Base-by-base conservation (phyloP, 2,329 filamentous ascomycete genomes). In the Chalara sp. region DNA sequence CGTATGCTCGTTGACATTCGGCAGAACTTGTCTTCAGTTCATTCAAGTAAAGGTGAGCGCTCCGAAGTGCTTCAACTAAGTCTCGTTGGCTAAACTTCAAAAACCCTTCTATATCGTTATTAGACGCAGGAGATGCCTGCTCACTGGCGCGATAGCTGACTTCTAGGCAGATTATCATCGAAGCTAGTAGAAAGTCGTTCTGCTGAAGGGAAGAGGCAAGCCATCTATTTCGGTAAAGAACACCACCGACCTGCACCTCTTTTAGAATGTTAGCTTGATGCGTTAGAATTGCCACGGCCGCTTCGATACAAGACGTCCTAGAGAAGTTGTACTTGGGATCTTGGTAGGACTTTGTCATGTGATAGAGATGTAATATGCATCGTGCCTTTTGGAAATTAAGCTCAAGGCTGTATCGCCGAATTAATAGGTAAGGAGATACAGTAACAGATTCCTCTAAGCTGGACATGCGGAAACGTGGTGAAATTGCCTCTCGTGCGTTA, bases 101-200 rank as follows among this genome's bases (percentile, higher is more conserved):
- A 21, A 21, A 21, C 2, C 21, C 21, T 21, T 21, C 21, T 21
- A 21, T 21, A 21, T 21, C 21, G 21, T 21, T 21, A 21, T 21
- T 2, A 21, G 21, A 21, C 21, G 21, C 21, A 21, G 21, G 21
- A 21, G 21, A 21, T 21, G 21, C 3, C 21, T 21, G 21, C 21
- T 21, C 21, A 21, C 21, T 21, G 3, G 21, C 21, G 21, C 21
- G 21, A 21, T 21, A 21, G 21, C 21, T 21, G 21, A 21, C 21
- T 21, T 43, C 40, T 28, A 53, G 21, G 42, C 48, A 53, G 3
- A 84, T 58, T 10, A 84, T 72, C 73, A 81, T 80, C 50, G 76
- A 74, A 0, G 80, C 79, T 3, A 84, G 71, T 47, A 84, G 65
- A 47, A 79, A 84, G 60, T 84, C 80, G 47, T 82, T 78, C 47